phyloP scores from a whole-genome alignment of 2,329 filamentous ascomycete genomes.

The Diaporthe vaccinii region DNA sequence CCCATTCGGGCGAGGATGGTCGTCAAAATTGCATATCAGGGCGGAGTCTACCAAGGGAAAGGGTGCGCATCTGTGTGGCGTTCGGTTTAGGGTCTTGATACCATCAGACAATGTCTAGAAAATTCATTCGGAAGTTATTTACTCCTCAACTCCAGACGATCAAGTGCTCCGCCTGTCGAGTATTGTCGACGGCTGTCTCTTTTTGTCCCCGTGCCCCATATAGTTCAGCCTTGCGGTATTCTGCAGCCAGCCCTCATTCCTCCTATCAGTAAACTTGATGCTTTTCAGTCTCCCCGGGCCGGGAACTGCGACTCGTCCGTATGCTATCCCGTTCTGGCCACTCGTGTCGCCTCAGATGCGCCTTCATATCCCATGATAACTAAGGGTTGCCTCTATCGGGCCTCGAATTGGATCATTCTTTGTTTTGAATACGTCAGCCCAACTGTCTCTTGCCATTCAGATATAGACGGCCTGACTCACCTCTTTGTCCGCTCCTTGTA shows the following conservation, averaged over 20 bases:
- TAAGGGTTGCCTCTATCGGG: conserved; percentile 69
- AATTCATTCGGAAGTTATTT: conserved; percentile 34
- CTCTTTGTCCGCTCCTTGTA: conserved; percentile 99
- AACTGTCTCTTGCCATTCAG: not conserved
- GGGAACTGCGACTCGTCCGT: not conserved
- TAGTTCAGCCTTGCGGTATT: not conserved
- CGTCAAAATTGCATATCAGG: conserved; percentile 45
- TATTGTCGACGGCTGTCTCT: not conserved
- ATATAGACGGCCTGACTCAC: conserved; percentile 64
- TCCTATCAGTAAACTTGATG: not conserved
- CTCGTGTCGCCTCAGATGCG: too few species aligned
- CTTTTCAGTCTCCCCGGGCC: not conserved
- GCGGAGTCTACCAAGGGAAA: conserved; percentile 13
- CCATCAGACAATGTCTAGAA: conserved; percentile 42
- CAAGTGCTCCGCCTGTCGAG: conserved; percentile 11
- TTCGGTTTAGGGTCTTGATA: conserved; percentile 46
- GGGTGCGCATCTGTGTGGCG: conserved; percentile 45
- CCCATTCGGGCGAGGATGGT: not conserved
- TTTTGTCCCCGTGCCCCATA: not conserved
- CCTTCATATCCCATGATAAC: not conserved
- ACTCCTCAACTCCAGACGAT: conserved; percentile 39
- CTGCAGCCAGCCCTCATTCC: not conserved
- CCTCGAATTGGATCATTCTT: conserved; percentile 99
- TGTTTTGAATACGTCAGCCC: conserved; percentile 43
- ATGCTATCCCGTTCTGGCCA: not conserved